Conservation (phyloP, 2,329 filamentous ascomycete genomes). For the Colletotrichum acutatum region DNA sequence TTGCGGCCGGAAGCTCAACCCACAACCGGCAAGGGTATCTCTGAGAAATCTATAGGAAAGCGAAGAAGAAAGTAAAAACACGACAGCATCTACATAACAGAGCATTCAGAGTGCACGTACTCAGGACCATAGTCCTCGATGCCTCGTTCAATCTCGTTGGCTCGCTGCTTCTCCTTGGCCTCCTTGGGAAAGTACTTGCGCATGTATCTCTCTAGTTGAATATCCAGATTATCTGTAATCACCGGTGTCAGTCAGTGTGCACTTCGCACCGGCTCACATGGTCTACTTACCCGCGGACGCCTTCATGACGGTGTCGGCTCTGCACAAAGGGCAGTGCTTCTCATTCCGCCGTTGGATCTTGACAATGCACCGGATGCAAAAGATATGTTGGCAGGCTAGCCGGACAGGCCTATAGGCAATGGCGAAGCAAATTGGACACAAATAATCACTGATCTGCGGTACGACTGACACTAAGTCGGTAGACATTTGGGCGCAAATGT, state of each 20-base stretch:
- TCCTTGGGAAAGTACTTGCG: conserved; percentile 81
- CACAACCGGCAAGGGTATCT: conserved; percentile 28
- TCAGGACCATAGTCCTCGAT: conserved; percentile 76
- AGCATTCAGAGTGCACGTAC: conserved; percentile 70
- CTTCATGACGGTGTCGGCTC: conserved; percentile 75
- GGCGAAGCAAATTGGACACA: conserved; percentile 82
- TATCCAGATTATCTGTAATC: conserved; percentile 73
- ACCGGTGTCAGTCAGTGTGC: background rate
- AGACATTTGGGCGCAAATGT: conserved; percentile 80
- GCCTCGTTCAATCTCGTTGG: conserved; percentile 81
- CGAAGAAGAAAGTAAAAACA: background rate
- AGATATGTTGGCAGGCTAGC: conserved; percentile 79
- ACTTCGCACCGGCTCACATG: background rate
- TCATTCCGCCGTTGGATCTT: conserved; percentile 79
- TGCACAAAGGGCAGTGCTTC: conserved; percentile 79
- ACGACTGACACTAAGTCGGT: conserved; percentile 78
- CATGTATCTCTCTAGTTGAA: conserved; percentile 74
- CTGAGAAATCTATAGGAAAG: conserved; percentile 13
- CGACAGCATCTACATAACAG: conserved; percentile 63
- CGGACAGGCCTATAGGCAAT: conserved; percentile 87
- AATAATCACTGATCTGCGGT: conserved; percentile 86
- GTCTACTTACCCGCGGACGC: conserved; percentile 70
- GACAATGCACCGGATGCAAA: conserved; percentile 86
- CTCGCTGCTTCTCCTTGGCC: conserved; percentile 72
- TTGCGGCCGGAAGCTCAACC: background rate